These are phyloP conservation scores for Didymella exigua DNA, from an alignment of 2,329 filamentous ascomycete species.

Conservation along the genomic window DNA sequence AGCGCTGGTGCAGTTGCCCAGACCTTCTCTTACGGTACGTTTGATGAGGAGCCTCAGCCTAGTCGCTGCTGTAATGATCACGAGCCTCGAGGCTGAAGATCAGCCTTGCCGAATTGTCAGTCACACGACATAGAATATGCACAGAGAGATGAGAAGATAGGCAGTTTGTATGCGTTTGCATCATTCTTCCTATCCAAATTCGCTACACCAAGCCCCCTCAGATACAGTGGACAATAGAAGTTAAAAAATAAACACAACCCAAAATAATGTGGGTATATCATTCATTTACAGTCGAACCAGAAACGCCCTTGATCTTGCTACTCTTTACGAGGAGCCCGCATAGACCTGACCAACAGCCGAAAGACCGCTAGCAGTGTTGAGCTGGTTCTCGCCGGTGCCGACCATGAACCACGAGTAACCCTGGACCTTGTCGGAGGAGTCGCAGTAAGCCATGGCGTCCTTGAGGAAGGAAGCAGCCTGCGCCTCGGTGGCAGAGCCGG, in stretches of 20 bases:
- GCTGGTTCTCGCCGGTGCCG: conserved; percentile 38
- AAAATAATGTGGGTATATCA: conserved; percentile 13
- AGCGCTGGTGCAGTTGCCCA: conserved; percentile 1
- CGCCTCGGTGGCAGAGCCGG: conserved; percentile 34
- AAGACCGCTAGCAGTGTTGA: conserved; percentile 31
- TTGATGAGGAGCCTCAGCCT: conserved; percentile 5
- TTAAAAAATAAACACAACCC: conserved; percentile 18
- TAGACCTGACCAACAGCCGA: conserved; percentile 35
- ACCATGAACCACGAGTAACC: conserved; percentile 50
- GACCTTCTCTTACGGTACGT: not conserved
- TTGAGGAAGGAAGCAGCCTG: conserved; percentile 45
- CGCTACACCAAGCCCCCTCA: conserved; percentile 16
- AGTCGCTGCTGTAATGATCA: not conserved
- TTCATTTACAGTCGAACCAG: conserved; percentile 11
- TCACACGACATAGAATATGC: not conserved
- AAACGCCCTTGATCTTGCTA: conserved; percentile 8
- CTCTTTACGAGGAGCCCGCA: conserved; percentile 21
- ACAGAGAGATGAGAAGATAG: not conserved
- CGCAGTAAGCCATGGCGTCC: conserved; percentile 43
- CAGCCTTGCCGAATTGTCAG: not conserved
- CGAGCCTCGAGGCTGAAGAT: not conserved
- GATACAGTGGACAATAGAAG: conserved; percentile 15
- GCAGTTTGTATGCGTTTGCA: conserved; percentile 1
- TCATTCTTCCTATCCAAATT: conserved; percentile 2
- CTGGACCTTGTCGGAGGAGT: conserved; percentile 35